Evolutionary conservation across 441 rosid genomes (phyloP).

Genomic region (Omphalea diandra): DNA sequence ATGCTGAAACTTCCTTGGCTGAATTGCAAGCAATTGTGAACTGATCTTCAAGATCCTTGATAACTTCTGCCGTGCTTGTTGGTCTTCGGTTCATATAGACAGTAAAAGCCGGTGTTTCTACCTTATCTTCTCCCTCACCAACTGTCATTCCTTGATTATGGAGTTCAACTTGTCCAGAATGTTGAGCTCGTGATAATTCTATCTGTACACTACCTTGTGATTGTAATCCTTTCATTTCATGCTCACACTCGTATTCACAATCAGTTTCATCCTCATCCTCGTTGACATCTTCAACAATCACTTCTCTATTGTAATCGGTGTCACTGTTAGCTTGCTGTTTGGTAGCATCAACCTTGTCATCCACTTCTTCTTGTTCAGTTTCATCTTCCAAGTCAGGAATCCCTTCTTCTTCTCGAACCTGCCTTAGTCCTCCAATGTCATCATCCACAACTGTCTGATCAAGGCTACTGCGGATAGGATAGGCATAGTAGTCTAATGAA

Average conservation of each 20-base stretch:
- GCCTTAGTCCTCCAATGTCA: slow-evolving; percentile 78
- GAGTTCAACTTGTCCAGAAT: slow-evolving; percentile 51
- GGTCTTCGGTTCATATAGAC: slow-evolving; percentile 91
- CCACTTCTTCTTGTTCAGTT: slow-evolving; percentile 55
- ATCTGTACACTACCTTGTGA: slow-evolving; percentile 44
- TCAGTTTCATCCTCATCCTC: slow-evolving; percentile 43
- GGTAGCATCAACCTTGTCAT: slow-evolving; percentile 27
- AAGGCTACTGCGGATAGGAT: slow-evolving; percentile 50
- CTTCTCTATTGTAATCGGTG: slow-evolving; percentile 47
- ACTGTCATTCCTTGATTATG: slow-evolving; percentile 54
- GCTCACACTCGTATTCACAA: slow-evolving; percentile 39
- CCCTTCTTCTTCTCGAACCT: slow-evolving; percentile 97
- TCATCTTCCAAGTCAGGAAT: slow-evolving; percentile 96
- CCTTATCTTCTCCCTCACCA: slow-evolving; percentile 40
- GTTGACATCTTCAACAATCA: slow-evolving; percentile 74
- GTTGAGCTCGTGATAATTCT: slow-evolving; percentile 49
- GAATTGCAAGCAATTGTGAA: slow-evolving; percentile 61
- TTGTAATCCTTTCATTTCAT: slow-evolving; percentile 32
- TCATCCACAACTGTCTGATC: slow-evolving; percentile 69
- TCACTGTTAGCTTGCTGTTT: slow-evolving; percentile 36
- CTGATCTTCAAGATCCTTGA: slow-evolving; percentile 88
- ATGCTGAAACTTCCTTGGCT: slow-evolving; percentile 73
- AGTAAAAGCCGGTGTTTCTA: slow-evolving; percentile 78
- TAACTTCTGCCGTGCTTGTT: slow-evolving; percentile 90
- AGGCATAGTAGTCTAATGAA: slow-evolving; percentile 76